Base-by-base conservation (phyloP, 2,329 filamentous ascomycete species). In the Aspergillus sojae region DNA sequence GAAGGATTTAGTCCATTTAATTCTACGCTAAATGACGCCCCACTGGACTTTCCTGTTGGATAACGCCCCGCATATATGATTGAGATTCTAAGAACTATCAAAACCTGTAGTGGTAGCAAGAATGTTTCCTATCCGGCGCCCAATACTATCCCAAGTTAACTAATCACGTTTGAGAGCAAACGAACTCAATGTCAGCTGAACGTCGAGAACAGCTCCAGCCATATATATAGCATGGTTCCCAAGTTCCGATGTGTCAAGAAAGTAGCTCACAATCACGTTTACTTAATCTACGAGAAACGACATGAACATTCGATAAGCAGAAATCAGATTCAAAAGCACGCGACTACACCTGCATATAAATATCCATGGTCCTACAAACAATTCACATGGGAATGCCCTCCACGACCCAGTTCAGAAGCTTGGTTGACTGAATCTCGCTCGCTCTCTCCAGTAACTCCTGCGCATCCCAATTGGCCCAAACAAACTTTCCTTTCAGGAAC, bases 391-490 rank as follows among this genome's bases (percentile, higher is more conserved):
- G 39, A 10, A 43, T 5, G 4, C 43, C 43, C 10, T 46, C 19
- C 43, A 46, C 19, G n/a, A 46, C n/a, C 43, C 43, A 46, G 21
- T 46, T 46, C 21, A 46, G 43, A 7, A 46, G n/a, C 43, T 46
- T 21, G 7, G 43, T 45, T 43, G 34, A 28, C 30, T 30, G 45
- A 46, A 83, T 71, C 63, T 80, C 75, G 28, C 74, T 70, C 5
- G 74, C 76, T 43, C 71, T 70, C 0, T 73, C 71, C 68, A 81
- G 81, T 39, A 86, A 75, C 66, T 85, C 83, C 45, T 82, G 77
- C 0, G 85, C 77, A 68, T 86, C 84, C 83, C 83, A 86, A 26
- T 82, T 81, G 12, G 79, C 76, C 79, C 81, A 85, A 0, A 85
- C 68, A 26, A 81, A 80, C 54, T 80, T 81, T 3, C 79, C 75